Conservation (phyloP, 2,329 filamentous ascomycete species). For the Talaromyces sp. region DNA sequence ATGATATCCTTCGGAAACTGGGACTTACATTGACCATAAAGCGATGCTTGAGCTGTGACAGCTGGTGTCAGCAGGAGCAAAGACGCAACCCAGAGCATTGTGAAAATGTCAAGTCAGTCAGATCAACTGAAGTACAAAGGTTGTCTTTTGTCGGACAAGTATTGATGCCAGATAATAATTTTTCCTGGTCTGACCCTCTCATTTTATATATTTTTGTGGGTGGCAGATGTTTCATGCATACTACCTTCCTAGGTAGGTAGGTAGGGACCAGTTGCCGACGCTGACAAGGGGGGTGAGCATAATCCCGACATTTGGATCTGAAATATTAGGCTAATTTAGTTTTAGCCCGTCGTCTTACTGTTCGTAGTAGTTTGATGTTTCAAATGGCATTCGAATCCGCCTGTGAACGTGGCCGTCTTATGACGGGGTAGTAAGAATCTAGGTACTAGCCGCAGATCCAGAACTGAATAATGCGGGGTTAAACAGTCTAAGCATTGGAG, state of each 20-base stretch:
- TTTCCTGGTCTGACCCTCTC: background rate
- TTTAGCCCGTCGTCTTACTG: background rate
- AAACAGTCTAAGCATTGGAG: background rate
- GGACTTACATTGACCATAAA: conserved; percentile 8
- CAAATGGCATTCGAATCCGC: background rate
- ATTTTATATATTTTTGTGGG: background rate
- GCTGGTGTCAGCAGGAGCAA: conserved; percentile 6
- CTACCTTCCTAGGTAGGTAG: too few relatives aligned
- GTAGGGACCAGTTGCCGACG: too few relatives aligned
- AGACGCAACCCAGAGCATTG: background rate
- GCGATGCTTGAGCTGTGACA: conserved; percentile 1
- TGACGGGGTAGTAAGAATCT: background rate
- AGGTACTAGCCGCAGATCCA: background rate
- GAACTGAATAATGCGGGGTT: conserved; percentile 1
- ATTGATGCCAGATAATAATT: background rate
- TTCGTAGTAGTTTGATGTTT: background rate
- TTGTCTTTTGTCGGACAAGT: background rate
- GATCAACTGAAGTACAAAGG: background rate
- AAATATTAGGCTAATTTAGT: conserved; percentile 1
- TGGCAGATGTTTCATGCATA: background rate
- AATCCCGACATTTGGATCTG: background rate
- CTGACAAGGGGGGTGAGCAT: background rate
- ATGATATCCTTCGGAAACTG: background rate
- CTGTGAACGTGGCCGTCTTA: background rate
- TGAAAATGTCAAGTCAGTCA: background rate